Percentiles rank a stretch among this genome's conserved stretches.
These are phyloP conservation scores for Penicillium fuscoglaucum DNA, from an alignment of 2,329 filamentous ascomycete genomes.

Conservation along the genomic window DNA sequence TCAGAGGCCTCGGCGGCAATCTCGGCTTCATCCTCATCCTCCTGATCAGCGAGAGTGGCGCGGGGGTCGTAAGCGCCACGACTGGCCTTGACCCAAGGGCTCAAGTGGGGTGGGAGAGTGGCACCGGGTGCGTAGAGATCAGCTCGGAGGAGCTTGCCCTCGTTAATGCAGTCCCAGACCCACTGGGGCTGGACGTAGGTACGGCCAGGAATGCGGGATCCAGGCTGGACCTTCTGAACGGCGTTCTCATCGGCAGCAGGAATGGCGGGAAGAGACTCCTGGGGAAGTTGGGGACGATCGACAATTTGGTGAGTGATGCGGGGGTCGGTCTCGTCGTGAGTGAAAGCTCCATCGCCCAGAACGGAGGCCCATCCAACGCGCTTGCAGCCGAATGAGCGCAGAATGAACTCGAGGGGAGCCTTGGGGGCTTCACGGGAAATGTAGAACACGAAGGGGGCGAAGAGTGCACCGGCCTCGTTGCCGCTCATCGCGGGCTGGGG, in stretches of 20 bases:
- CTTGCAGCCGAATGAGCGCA: conserved; percentile 93
- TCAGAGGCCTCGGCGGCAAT: conserved; percentile 62
- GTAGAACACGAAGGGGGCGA: conserved; percentile 86
- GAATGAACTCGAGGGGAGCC: conserved; percentile 85
- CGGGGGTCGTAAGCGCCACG: conserved; percentile 92
- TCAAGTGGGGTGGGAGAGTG: conserved; percentile 87
- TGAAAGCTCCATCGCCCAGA: conserved; percentile 88
- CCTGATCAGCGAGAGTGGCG: conserved; percentile 79
- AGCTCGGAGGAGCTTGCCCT: conserved; percentile 80
- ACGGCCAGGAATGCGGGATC: conserved; percentile 81
- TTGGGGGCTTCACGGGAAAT: conserved; percentile 91
- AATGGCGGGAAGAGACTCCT: conserved; percentile 52
- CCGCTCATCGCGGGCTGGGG: conserved; percentile 71
- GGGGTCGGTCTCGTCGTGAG: conserved; percentile 80
- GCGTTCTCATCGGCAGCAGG: conserved; percentile 44
- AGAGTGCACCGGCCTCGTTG: conserved; percentile 71
- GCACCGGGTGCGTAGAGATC: conserved; percentile 89
- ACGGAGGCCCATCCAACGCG: conserved; percentile 92
- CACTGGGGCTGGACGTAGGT: conserved; percentile 96
- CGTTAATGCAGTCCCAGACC: conserved; percentile 97
- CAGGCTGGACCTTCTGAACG: conserved; percentile 53
- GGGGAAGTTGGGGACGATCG: conserved; percentile 74
- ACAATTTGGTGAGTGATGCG: conserved; percentile 96
- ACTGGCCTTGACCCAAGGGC: conserved; percentile 87
- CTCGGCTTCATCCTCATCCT: conserved; percentile 81